These are phyloP conservation scores for Neocatenulostroma microsporum DNA, from an alignment of 2,329 filamentous ascomycete species.

Conservation along the genomic window DNA sequence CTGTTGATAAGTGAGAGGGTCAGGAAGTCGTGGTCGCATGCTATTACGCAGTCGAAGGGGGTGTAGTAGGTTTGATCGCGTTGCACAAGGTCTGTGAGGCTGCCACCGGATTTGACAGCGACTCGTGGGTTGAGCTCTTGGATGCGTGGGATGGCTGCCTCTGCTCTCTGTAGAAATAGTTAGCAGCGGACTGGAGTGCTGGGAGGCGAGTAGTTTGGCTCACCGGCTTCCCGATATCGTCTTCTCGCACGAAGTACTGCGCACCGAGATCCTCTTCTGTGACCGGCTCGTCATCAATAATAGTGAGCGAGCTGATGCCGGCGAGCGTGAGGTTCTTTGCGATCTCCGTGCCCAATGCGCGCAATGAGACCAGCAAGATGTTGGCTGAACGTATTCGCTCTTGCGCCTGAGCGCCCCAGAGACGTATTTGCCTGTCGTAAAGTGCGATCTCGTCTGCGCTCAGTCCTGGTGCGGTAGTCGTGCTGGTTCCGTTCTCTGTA, in stretches of 20 bases:
- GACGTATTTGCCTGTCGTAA: conserved; percentile 92
- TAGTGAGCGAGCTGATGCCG: conserved; percentile 81
- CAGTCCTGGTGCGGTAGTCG: conserved; percentile 22
- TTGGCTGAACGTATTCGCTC: conserved; percentile 79
- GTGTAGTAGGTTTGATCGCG: conserved; percentile 69
- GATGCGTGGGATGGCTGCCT: conserved; percentile 69
- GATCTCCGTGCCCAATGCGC: conserved; percentile 84
- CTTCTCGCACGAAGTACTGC: conserved; percentile 65
- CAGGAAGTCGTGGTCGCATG: conserved; percentile 73
- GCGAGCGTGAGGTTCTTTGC: conserved; percentile 96
- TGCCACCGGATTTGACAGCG: conserved; percentile 46
- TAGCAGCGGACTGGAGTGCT: conserved; percentile 9
- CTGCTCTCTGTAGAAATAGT: conserved; percentile 53
- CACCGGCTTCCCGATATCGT: conserved; percentile 66
- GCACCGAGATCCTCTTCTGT: conserved; percentile 67
- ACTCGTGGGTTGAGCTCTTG: conserved; percentile 87
- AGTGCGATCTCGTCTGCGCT: conserved; percentile 82
- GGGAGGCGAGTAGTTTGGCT: conserved; percentile 13
- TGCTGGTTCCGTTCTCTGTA: conserved; percentile 11
- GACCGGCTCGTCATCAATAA: conserved; percentile 70
- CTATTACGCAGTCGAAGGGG: conserved; percentile 77
- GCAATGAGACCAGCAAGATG: conserved; percentile 81
- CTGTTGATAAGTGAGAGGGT: conserved; percentile 76
- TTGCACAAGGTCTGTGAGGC: conserved; percentile 56
- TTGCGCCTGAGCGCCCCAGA: conserved; percentile 95